These are phyloP conservation scores for Fusarium hostae DNA, from an alignment of 2,329 filamentous ascomycete genomes.

Conservation along the genomic window DNA sequence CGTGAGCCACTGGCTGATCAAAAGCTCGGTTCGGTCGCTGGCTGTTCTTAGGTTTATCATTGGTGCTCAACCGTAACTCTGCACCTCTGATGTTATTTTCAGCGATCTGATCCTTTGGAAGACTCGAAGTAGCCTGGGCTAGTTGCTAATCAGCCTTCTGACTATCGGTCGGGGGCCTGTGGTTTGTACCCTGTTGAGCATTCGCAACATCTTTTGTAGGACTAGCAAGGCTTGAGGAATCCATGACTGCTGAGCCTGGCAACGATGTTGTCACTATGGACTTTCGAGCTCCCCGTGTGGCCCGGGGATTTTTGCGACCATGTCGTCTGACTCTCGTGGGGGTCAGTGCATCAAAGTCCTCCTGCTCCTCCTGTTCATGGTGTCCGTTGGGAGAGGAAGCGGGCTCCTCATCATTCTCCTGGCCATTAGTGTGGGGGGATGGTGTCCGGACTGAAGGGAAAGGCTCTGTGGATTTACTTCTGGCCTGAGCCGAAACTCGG, in stretches of 20 bases:
- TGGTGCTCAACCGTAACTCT: background rate
- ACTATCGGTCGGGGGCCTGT: slow-evolving; percentile 14
- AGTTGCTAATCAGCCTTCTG: slow-evolving; percentile 39
- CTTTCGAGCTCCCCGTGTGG: slow-evolving; percentile 11
- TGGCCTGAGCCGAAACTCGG: background rate
- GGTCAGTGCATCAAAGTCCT: slow-evolving; percentile 23
- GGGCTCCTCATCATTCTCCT: background rate
- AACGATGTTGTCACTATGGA: slow-evolving; percentile 35
- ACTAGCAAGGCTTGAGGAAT: slow-evolving; percentile 28
- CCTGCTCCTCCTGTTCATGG: slow-evolving; percentile 8
- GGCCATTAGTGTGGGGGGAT: background rate
- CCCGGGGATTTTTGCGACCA: slow-evolving; percentile 25
- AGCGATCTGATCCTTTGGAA: background rate
- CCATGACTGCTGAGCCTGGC: slow-evolving; percentile 36
- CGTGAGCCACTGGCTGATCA: background rate
- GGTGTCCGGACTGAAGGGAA: background rate
- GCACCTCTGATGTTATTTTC: slow-evolving; percentile 4
- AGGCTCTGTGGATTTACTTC: slow-evolving; percentile 20
- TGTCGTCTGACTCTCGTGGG: slow-evolving; percentile 32
- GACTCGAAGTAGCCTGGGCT: slow-evolving; percentile 23
- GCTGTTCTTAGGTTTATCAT: slow-evolving; percentile 7
- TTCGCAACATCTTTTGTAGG: background rate
- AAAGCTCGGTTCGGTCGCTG: slow-evolving; percentile 2
- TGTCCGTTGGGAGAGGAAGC: background rate
- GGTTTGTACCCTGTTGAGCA: background rate